Evolutionary conservation across 129 eudicot species (phyloP), one percentile per base, ranked within the genome.

Genomic region (Lactuca sativa): DNA sequence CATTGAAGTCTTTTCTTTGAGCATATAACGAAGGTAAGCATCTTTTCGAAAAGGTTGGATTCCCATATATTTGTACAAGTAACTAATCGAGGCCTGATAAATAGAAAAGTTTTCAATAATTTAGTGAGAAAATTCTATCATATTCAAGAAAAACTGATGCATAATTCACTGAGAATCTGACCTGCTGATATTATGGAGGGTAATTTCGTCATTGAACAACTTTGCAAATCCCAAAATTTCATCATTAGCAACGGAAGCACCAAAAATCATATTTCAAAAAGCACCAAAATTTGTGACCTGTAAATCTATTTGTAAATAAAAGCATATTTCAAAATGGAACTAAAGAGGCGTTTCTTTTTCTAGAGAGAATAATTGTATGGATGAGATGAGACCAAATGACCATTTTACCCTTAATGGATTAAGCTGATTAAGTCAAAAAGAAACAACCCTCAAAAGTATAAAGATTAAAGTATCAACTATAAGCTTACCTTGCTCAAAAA

Each of bases 1-100:
- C 86, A 67, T 74, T 71, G 81, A 58, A 92, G 84, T 70, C 88
- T 83, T 62, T 83, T 86, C n/a, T 9, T 96, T 86, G 11, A 92
- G 95, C 92, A 77, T 79, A 77, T 80, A 89, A 13, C 96, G 91
- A 69, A 92, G 69, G 65, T 86, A 89, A 56, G 92, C 84, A 79
- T 92, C 98, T 32, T 95, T 92, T 51, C 98, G 96, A 61, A 61
- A 89, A 53, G 98, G 90, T 55, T 47, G 85, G 79, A 92, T 89
- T 52, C 95, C 95, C 98, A 92, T 92, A 76, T 92, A 92, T 80
- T 92, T 92, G 90, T 96, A 92, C 98, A 92, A 89, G 60, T 84
- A 86, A 92, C 93, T 68, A 92, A 80, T 14, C 98, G 91, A 68
- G 98, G 92, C 88, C 98, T 92, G 87, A 47, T 62, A 76, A 21